phyloP scores from a whole-genome alignment of 2,329 filamentous ascomycete genomes.

The Hysterium pulicare region DNA sequence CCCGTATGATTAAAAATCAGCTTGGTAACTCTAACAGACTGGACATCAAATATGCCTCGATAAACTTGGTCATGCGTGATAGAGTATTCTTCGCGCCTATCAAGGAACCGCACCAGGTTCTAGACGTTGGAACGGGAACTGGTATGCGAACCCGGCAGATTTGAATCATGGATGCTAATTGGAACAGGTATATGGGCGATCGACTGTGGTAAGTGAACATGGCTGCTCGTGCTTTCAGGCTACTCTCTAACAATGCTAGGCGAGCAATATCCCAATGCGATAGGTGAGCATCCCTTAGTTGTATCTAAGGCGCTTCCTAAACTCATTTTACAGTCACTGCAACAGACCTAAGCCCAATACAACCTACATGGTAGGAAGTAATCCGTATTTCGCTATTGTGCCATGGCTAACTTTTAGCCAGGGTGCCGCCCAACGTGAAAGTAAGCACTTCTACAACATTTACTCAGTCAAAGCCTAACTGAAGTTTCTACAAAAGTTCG shows the following conservation, averaged over 20 bases:
- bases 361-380: slow-evolving; percentile 20
- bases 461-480: background rate
- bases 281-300: slow-evolving; percentile 6
- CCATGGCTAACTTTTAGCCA: too few species aligned
- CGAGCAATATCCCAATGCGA: slow-evolving; percentile 15
- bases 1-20: slow-evolving; percentile 1
- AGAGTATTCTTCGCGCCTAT: slow-evolving; percentile 25
- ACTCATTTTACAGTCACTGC: slow-evolving; percentile 19
- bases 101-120: slow-evolving; percentile 22
- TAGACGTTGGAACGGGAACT: slow-evolving; percentile 30
- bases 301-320: too few species aligned
- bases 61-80: slow-evolving; percentile 15
- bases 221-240: too few species aligned
- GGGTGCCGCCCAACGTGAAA: slow-evolving; percentile 21
- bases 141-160: slow-evolving; percentile 14
- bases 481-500: slow-evolving; percentile 13
- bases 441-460: background rate
- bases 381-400: too few species aligned
- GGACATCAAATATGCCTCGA: slow-evolving; percentile 21
- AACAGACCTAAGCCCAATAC: slow-evolving; percentile 34
- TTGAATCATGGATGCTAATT: background rate
- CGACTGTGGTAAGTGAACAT: slow-evolving; percentile 22
- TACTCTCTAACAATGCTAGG: slow-evolving; percentile 7
- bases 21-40: slow-evolving; percentile 1
- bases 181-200: slow-evolving; percentile 27